Evolutionary conservation across 257 asterid species (phyloP).

Genomic region (Knoxia roxburghii): DNA sequence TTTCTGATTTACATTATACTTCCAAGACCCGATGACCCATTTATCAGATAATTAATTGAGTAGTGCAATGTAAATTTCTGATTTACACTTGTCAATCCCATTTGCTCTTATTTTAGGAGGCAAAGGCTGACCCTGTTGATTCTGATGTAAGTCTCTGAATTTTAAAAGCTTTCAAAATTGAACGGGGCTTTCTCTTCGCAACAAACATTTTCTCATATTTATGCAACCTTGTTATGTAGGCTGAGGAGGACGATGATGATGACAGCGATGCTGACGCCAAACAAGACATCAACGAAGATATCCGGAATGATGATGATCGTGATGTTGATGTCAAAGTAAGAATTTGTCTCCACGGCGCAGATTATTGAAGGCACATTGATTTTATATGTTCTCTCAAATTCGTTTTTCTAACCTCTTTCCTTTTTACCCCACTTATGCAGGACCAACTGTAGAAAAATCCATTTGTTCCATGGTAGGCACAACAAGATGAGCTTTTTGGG

Average conservation of each 20-base stretch:
- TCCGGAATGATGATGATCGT: conserved; percentile 23
- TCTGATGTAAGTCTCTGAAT: conserved; percentile 40
- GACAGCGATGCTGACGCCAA: conserved; percentile 45
- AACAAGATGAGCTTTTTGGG: conserved; percentile 14
- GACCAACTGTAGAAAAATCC: conserved; percentile 59
- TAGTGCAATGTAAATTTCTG: too few species aligned
- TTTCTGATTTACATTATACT: background rate
- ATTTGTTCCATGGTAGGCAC: conserved; percentile 9
- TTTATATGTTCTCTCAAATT: too few species aligned
- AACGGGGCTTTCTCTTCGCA: background rate
- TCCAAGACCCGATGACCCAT: background rate
- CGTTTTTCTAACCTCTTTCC: background rate
- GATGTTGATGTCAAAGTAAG: conserved; percentile 62
- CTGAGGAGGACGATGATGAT: conserved; percentile 54
- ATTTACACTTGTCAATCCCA: background rate
- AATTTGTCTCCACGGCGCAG: too few species aligned
- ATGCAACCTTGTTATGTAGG: conserved; percentile 29
- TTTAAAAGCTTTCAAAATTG: background rate
- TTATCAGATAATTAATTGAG: too few species aligned
- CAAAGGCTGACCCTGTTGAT: conserved; percentile 53
- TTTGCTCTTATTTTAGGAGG: conserved; percentile 24
- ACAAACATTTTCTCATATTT: background rate
- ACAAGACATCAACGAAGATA: conserved; percentile 42
- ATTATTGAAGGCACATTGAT: too few species aligned
- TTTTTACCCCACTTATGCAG: conserved; percentile 38